These are phyloP conservation scores for Ustilago sp. DNA, from an alignment of 1,284 basidiomycete genomes.

Conservation along the genomic window DNA sequence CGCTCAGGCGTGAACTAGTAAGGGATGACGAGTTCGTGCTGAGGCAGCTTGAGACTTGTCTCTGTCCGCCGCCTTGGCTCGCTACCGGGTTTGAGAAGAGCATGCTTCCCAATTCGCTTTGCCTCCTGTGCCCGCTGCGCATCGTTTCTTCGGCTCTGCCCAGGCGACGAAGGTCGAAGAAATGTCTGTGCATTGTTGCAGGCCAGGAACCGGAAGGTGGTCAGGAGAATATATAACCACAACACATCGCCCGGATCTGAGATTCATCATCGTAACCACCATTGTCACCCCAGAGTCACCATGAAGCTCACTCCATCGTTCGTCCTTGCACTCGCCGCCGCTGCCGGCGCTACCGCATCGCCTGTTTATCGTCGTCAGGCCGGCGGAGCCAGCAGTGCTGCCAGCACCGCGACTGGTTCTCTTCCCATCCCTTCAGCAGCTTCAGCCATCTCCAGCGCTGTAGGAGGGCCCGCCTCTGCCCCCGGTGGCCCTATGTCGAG, in stretches of 20 bases:
- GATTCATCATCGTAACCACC: neutral
- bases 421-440: conserved; percentile 16
- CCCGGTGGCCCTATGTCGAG: neutral
- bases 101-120: neutral
- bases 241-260: neutral
- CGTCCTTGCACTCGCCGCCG: conserved; percentile 36
- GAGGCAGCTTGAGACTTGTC: conserved; percentile 20
- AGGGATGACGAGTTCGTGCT: conserved; percentile 9
- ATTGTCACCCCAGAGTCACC: neutral
- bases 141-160: conserved; percentile 1
- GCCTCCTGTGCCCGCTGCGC: neutral
- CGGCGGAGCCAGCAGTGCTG: neutral
- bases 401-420: neutral
- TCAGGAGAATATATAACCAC: conserved; percentile 22
- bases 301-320: conserved; percentile 45
- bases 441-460: neutral
- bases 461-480: neutral
- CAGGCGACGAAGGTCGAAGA: too few species aligned
- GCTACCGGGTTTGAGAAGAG: neutral
- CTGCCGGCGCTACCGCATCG: conserved; percentile 30
- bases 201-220: neutral
- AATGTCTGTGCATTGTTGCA: neutral
- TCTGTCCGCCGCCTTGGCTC: neutral
- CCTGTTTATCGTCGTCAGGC: conserved; percentile 28
- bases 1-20: neutral